These are phyloP conservation scores for Stachybotrys echinatus DNA, from an alignment of 2,329 filamentous ascomycete genomes.

Conservation along the genomic window DNA sequence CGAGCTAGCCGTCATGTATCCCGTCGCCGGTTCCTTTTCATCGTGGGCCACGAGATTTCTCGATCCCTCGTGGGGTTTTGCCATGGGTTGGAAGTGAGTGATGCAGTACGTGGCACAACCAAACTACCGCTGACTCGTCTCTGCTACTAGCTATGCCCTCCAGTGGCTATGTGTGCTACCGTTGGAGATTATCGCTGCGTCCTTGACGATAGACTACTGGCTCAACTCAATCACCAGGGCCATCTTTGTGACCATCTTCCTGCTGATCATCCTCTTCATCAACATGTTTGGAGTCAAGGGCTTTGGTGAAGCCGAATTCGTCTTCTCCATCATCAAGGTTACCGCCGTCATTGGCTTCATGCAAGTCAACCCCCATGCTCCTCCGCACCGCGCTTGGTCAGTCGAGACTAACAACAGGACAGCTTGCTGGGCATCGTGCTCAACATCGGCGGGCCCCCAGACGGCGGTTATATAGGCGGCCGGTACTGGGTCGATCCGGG, in stretches of 20 bases:
- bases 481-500: conserved; percentile 73
- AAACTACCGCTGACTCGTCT: not conserved
- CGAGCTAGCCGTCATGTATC: conserved; percentile 85
- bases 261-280: conserved; percentile 69
- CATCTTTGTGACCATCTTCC: conserved; percentile 80
- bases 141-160: conserved; percentile 61
- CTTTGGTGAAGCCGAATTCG: conserved; percentile 85
- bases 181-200: conserved; percentile 80
- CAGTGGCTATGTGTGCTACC: conserved; percentile 84
- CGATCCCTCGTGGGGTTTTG: conserved; percentile 91
- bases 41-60: conserved; percentile 89
- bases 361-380: conserved; percentile 37
- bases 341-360: conserved; percentile 84
- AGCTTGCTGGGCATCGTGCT: conserved; percentile 81
- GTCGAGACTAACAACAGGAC: not conserved
- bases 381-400: not conserved
- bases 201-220: conserved; percentile 82
- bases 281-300: conserved; percentile 86
- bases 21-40: conserved; percentile 87
- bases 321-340: conserved; percentile 83
- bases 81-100: conserved; percentile 87
- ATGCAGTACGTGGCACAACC: not conserved
- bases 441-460: conserved; percentile 72
- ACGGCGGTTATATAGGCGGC: conserved; percentile 74
- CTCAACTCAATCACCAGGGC: conserved; percentile 57